phyloP scores from a whole-genome alignment of 192 early-diverging fungal genomes.

The Gonapodya prolifera region DNA sequence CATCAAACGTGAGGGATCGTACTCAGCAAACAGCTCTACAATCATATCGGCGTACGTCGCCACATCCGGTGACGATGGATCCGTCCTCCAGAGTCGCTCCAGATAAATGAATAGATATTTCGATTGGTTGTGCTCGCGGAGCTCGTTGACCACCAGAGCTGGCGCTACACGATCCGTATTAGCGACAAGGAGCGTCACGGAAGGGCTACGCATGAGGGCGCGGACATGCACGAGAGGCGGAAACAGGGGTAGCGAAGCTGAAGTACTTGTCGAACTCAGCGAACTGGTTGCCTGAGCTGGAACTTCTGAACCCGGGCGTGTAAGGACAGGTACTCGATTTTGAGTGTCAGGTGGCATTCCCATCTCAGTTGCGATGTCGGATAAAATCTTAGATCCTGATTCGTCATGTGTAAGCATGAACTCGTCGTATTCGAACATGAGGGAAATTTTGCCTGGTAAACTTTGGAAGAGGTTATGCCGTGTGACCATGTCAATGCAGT shows the following conservation, averaged over 20 bases:
- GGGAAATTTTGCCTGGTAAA: slow-evolving; percentile 60
- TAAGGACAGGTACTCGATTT: not conserved
- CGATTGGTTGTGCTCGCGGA: slow-evolving; percentile 26
- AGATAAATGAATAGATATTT: slow-evolving; percentile 77
- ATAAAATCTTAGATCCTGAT: not conserved
- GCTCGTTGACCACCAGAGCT: slow-evolving; percentile 53
- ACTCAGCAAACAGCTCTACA: slow-evolving; percentile 87
- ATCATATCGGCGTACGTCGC: not conserved
- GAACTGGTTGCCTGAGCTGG: not conserved
- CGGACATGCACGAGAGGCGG: slow-evolving; percentile 7
- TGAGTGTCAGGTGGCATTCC: not conserved
- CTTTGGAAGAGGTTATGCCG: slow-evolving; percentile 70
- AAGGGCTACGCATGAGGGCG: slow-evolving; percentile 14
- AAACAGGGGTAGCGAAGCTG: not conserved
- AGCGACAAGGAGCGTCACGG: slow-evolving; percentile 69
- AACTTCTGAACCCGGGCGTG: not conserved
- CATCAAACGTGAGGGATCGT: slow-evolving; percentile 56
- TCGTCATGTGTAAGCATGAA: slow-evolving; percentile 6
- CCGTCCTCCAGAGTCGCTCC: slow-evolving; percentile 69
- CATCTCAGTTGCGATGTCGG: not conserved
- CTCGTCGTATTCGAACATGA: slow-evolving; percentile 78
- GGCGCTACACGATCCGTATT: slow-evolving; percentile 57
- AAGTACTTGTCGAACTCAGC: not conserved
- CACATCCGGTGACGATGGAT: slow-evolving; percentile 43
- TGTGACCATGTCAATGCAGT: slow-evolving; percentile 63